Evolutionary conservation across 306 rosid genomes (phyloP).

Genomic region (Macrotyloma uniflorum): DNA sequence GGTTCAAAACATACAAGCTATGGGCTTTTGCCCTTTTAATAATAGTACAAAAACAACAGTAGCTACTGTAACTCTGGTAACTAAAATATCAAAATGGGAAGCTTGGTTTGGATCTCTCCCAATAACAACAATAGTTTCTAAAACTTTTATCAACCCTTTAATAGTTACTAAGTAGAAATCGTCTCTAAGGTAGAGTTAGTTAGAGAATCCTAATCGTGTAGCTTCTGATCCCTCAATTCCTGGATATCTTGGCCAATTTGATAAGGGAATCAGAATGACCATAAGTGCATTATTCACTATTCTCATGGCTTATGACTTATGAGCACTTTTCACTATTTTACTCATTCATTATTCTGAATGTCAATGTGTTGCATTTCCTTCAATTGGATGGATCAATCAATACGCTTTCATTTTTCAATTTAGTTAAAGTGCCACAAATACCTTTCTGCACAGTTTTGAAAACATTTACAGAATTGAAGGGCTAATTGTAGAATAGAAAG

Average conservation of each 20-base stretch:
- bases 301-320: background rate
- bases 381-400: background rate
- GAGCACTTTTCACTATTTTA: background rate
- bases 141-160: background rate
- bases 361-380: background rate
- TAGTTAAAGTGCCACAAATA: background rate
- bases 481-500: background rate
- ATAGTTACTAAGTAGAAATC: background rate
- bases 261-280: background rate
- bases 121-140: background rate
- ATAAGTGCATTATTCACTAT: background rate
- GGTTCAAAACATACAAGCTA: background rate
- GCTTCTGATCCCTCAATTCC: background rate
- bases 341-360: background rate
- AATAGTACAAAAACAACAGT: background rate
- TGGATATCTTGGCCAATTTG: background rate
- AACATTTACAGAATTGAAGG: background rate
- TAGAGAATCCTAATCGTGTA: background rate
- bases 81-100: background rate
- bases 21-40: background rate
- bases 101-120: background rate
- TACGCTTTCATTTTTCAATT: background rate
- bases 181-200: background rate
- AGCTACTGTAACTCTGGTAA: background rate
- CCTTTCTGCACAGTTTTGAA: background rate